A percentile compares a stretch with the other conserved stretches of the same genome.
phyloP scores from a whole-genome alignment of 208 protist genomes.

The Giardia duodenalis region DNA sequence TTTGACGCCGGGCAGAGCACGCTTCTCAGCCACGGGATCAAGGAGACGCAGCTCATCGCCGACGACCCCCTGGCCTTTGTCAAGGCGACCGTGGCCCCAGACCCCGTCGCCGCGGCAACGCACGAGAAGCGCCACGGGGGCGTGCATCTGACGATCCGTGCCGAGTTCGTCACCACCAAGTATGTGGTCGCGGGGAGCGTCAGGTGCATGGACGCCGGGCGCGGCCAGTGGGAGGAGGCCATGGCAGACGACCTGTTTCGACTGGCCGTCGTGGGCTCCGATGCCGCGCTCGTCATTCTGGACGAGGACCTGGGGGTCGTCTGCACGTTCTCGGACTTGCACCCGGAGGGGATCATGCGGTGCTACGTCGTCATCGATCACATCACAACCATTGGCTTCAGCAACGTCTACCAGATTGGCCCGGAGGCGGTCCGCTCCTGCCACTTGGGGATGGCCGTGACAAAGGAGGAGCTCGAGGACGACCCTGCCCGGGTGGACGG shows the following conservation, averaged over 20 bases:
- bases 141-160: neutral
- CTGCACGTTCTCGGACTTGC: neutral
- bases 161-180: neutral
- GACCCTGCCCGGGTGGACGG: neutral
- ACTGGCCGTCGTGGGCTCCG: neutral
- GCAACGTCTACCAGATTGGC: neutral
- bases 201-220: neutral
- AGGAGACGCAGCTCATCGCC: neutral
- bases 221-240: conserved; percentile 4
- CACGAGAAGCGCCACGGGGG: neutral
- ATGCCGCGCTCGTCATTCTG: neutral
- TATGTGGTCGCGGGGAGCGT: neutral
- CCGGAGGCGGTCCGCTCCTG: neutral
- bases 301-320: neutral
- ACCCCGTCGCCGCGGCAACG: neutral
- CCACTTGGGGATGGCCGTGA: neutral
- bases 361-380: neutral
- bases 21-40: neutral
- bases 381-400: conserved; percentile 14
- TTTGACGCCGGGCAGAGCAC: neutral
- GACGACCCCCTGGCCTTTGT: conserved; percentile 20
- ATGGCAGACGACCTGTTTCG: neutral
- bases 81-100: neutral
- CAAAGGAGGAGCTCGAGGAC: neutral
- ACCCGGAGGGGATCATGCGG: neutral